phyloP scores from a whole-genome alignment of 2,329 filamentous ascomycete genomes.

The Calonectria henricotiae region DNA sequence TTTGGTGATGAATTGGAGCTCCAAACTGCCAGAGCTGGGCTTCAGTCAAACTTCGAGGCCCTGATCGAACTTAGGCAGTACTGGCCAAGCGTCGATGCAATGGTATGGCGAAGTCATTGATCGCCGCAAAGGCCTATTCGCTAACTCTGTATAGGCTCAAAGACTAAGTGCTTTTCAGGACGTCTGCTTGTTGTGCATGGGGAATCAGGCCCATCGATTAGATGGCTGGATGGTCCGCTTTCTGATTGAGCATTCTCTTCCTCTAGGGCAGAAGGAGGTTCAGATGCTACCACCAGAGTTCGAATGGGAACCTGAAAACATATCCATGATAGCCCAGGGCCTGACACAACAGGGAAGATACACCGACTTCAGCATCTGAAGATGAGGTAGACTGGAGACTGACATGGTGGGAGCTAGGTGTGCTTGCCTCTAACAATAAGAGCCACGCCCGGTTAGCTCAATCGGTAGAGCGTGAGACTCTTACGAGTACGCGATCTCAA shows the following conservation, averaged over 20 bases:
- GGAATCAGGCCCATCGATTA: slow-evolving; percentile 2
- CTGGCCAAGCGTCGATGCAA: slow-evolving; percentile 4
- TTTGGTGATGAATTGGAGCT: not conserved
- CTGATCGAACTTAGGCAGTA: slow-evolving; percentile 1
- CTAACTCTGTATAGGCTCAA: not conserved
- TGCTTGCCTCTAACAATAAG: not conserved
- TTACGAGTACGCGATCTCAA: slow-evolving; percentile 67
- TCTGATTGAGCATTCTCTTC: slow-evolving; percentile 11
- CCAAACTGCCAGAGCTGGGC: not conserved
- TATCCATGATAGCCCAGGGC: not conserved
- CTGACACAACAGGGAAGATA: not conserved
- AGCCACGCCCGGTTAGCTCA: slow-evolving; percentile 52
- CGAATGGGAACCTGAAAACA: slow-evolving; percentile 5
- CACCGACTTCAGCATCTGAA: not conserved
- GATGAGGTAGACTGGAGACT: not conserved
- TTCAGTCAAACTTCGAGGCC: slow-evolving; percentile 13
- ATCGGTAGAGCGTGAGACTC: slow-evolving; percentile 78
- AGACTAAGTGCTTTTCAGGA: slow-evolving; percentile 9
- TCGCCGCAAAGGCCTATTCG: accelerated
- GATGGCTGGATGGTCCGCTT: slow-evolving; percentile 16
- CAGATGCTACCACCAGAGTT: slow-evolving; percentile 7
- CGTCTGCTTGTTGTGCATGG: slow-evolving; percentile 4
- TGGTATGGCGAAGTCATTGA: not conserved
- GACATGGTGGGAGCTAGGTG: too few species aligned
- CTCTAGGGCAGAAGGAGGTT: not conserved